Evolutionary conservation across 1,139 yeast genomes (phyloP).

Genomic region (Martiniozyma asiatica): DNA sequence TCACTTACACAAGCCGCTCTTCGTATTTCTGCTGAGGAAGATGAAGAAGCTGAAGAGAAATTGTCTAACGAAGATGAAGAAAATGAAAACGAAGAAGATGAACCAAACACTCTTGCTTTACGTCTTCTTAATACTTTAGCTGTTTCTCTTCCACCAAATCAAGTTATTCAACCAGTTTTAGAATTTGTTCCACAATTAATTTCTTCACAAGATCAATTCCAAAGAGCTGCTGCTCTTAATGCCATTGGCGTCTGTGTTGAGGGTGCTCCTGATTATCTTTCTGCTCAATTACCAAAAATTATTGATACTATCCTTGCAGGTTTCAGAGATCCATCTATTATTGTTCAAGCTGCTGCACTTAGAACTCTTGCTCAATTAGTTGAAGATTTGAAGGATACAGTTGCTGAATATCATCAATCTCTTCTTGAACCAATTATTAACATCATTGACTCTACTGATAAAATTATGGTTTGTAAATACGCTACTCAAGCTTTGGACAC

Average conservation of each 20-base stretch:
- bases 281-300: conserved; percentile 62
- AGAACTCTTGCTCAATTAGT: conserved; percentile 72
- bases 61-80: conserved; percentile 74
- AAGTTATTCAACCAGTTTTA: conserved; percentile 72
- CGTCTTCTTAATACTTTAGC: conserved; percentile 73
- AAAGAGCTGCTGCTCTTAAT: conserved; percentile 80
- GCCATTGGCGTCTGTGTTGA: conserved; percentile 75
- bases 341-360: conserved; percentile 80
- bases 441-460: conserved; percentile 77
- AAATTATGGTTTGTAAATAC: conserved; percentile 75
- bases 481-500: conserved; percentile 91
- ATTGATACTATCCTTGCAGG: conserved; percentile 67
- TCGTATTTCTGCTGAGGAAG: conserved; percentile 73
- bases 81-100: conserved; percentile 83
- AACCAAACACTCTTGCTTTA: conserved; percentile 68
- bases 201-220: conserved; percentile 53
- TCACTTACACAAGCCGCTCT: conserved; percentile 64
- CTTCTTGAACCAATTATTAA: conserved; percentile 79
- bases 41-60: conserved; percentile 62
- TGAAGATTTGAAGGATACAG: conserved; percentile 69
- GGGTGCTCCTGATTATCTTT: conserved; percentile 90
- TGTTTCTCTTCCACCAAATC: conserved; percentile 81
- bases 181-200: conserved; percentile 56
- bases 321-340: conserved; percentile 61
- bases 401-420: conserved; percentile 72